Percentiles rank a stretch among this genome's conserved stretches.
Conservation (phyloP, 164 flowering plant species). For the Vitis cinerea region DNA sequence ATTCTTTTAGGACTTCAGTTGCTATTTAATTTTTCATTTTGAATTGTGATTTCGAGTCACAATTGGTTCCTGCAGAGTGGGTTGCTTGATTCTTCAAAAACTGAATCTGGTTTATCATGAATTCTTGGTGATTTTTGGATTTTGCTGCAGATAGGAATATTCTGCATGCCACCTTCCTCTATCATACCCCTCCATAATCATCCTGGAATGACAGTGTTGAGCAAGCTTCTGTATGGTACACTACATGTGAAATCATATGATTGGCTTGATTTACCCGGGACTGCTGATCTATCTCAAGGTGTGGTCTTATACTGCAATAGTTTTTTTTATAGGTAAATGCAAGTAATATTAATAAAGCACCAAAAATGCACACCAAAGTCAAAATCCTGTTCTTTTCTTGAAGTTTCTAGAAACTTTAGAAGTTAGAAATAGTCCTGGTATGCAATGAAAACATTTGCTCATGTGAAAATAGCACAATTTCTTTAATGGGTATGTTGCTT, state of each 20-base stretch:
- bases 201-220: slow-evolving; percentile 98
- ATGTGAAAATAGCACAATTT: no score
- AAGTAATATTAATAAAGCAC: no score
- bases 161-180: slow-evolving; percentile 94
- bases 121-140: background rate
- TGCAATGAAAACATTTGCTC: no score
- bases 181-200: slow-evolving; percentile 96
- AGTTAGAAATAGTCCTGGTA: no score
- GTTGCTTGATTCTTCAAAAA: no score
- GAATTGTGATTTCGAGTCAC: background rate
- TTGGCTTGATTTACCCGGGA: slow-evolving; percentile 68
- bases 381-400: no score
- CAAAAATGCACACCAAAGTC: no score
- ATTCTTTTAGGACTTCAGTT: background rate
- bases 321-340: no score
- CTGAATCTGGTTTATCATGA: background rate
- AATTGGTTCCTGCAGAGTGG: background rate
- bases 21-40: background rate
- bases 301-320: slow-evolving; percentile 1
- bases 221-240: slow-evolving; percentile 92
- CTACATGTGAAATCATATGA: slow-evolving; percentile 77
- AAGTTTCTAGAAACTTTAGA: no score
- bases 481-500: no score
- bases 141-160: slow-evolving; percentile 80
- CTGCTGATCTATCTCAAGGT: slow-evolving; percentile 66